A percentile compares a stretch with the other conserved stretches of the same genome.
phyloP scores from a whole-genome alignment of 257 asterid genomes.

The Rubia yunnanensis region DNA sequence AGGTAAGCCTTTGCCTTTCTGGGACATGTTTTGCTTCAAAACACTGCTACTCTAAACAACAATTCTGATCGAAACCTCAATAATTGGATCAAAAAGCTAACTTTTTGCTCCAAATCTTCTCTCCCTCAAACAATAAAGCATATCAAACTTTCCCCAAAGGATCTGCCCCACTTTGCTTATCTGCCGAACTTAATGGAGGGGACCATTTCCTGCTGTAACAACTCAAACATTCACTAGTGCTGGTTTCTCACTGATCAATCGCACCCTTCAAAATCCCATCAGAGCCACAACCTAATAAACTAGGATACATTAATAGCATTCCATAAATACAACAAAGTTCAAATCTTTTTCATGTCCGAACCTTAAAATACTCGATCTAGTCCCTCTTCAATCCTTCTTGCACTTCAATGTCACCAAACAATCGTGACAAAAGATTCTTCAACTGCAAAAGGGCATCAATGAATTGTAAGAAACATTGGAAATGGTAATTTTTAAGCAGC shows the following conservation, averaged over 20 bases:
- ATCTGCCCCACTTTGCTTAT: slow-evolving; percentile 54
- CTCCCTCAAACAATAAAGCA: slow-evolving; percentile 36
- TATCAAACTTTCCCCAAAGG: slow-evolving; percentile 42
- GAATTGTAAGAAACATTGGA: background rate
- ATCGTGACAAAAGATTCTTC: background rate
- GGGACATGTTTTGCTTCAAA: slow-evolving; percentile 49
- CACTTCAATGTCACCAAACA: slow-evolving; percentile 2
- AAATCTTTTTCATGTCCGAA: background rate
- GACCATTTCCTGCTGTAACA: slow-evolving; percentile 35
- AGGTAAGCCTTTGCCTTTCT: slow-evolving; percentile 30
- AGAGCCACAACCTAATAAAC: slow-evolving; percentile 24
- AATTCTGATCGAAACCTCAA: slow-evolving; percentile 19
- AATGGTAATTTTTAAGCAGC: background rate
- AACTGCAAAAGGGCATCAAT: background rate
- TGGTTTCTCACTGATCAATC: slow-evolving; percentile 44
- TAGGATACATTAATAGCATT: slow-evolving; percentile 20
- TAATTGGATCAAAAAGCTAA: slow-evolving; percentile 63
- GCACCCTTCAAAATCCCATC: slow-evolving; percentile 30
- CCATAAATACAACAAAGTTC: slow-evolving; percentile 16
- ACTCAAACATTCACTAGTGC: slow-evolving; percentile 25
- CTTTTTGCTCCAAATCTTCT: slow-evolving; percentile 26
- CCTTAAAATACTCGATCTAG: slow-evolving; percentile 8
- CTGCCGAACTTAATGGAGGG: slow-evolving; percentile 76
- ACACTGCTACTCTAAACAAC: slow-evolving; percentile 31
- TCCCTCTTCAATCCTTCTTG: slow-evolving; percentile 3